Conservation (phyloP, 352 stramenopile genomes). For the Pythium apleroticum region DNA sequence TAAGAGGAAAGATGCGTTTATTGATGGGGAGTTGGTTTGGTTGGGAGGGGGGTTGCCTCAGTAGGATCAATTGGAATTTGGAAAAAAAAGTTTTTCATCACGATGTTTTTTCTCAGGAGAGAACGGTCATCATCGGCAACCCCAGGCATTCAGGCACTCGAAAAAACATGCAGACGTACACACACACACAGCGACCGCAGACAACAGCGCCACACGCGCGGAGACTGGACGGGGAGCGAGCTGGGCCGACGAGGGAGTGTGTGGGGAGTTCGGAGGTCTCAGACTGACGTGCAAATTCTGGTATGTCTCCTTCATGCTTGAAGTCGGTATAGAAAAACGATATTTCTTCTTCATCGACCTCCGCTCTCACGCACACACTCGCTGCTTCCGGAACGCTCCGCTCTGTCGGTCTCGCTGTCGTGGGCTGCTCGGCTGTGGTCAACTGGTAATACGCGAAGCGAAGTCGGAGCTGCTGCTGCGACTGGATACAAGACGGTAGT, state of each 20-base stretch:
- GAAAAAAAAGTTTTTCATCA: constrained; percentile 62
- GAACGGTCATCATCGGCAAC: constrained; percentile 72
- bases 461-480: background rate
- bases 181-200: constrained; percentile 5
- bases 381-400: background rate
- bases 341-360: constrained; percentile 25
- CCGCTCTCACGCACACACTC: background rate
- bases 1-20: background rate
- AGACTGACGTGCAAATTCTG: constrained; percentile 91
- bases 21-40: constrained; percentile 22
- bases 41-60: constrained; percentile 50
- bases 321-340: constrained; percentile 20
- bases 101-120: constrained; percentile 48
- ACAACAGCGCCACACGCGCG: background rate
- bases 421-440: background rate
- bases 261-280: constrained; percentile 40
- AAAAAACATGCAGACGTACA: constrained; percentile 25
- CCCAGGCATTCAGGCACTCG: constrained; percentile 23
- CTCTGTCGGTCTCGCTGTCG: background rate
- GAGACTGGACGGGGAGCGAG: background rate
- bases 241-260: background rate
- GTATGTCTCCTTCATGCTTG: constrained; percentile 34
- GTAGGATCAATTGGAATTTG: constrained; percentile 90
- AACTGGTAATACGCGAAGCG: background rate
- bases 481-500: background rate